Conservation (phyloP, 2,329 filamentous ascomycete species). For the Monilinia laxa region DNA sequence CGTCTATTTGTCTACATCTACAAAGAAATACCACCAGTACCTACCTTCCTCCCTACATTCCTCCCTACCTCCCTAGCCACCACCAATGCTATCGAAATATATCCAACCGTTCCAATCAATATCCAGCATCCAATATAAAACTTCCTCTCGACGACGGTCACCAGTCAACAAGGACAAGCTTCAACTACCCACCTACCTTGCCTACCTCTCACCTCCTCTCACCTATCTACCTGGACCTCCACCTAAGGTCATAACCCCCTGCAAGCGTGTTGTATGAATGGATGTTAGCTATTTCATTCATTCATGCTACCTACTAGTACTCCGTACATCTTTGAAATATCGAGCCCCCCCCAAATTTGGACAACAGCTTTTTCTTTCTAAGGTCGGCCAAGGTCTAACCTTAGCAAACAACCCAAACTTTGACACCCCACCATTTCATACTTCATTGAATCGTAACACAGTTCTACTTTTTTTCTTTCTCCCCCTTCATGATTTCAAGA, state of each 20-base stretch:
- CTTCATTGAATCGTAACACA: constrained; percentile 19
- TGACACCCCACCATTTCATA: constrained; percentile 19
- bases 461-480: background rate
- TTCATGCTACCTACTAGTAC: background rate
- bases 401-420: constrained; percentile 11
- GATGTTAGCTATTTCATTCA: background rate
- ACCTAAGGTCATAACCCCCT: background rate
- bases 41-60: background rate
- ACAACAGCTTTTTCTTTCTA: constrained; percentile 6
- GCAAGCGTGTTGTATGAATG: constrained; percentile 11
- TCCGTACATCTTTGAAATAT: background rate
- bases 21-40: too few species aligned
- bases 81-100: background rate
- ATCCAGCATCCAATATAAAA: too few species aligned
- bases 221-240: too few species aligned
- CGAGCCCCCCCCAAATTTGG: constrained; percentile 6
- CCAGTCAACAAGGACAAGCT: background rate
- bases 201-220: too few species aligned
- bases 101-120: too few species aligned
- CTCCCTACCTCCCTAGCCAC: background rate
- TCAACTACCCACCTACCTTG: background rate
- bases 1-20: background rate
- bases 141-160: background rate
- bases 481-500: background rate
- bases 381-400: background rate